Percentiles rank a stretch among this genome's conserved stretches.
Conservation (phyloP, 805 yeast species). For the Candida palmyrensis region DNA sequence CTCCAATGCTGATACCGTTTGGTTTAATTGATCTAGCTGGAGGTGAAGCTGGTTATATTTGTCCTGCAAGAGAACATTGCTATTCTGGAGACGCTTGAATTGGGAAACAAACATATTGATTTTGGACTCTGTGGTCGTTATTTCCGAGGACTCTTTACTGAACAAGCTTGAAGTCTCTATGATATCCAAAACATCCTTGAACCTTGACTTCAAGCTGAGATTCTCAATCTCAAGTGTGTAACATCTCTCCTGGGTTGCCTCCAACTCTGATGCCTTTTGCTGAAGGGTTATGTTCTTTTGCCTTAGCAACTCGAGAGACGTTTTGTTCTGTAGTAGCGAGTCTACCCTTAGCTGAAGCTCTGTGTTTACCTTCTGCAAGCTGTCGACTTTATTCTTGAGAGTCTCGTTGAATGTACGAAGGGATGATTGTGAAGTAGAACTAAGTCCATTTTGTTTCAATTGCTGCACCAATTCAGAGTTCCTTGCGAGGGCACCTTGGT, state of each 20-base stretch:
- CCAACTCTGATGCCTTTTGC: slow-evolving; percentile 33
- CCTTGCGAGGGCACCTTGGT: slow-evolving; percentile 20
- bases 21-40: slow-evolving; percentile 14
- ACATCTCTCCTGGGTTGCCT: slow-evolving; percentile 38
- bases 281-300: slow-evolving; percentile 47
- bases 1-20: slow-evolving; percentile 6
- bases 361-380: slow-evolving; percentile 45
- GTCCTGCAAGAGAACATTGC: slow-evolving; percentile 31
- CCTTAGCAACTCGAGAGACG: slow-evolving; percentile 47
- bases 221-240: slow-evolving; percentile 48
- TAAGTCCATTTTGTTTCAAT: slow-evolving; percentile 16
- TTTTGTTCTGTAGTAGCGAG: slow-evolving; percentile 42
- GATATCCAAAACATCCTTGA: slow-evolving; percentile 42
- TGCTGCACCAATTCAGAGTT: slow-evolving; percentile 10
- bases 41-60: slow-evolving; percentile 20
- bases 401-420: slow-evolving; percentile 9
- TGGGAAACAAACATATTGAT: slow-evolving; percentile 35
- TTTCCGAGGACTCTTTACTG: slow-evolving; percentile 7
- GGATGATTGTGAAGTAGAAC: background rate
- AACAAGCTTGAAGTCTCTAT: slow-evolving; percentile 23
- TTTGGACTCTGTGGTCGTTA: slow-evolving; percentile 10
- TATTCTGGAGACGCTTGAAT: slow-evolving; percentile 28
- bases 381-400: slow-evolving; percentile 25
- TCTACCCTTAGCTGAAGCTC: slow-evolving; percentile 50
- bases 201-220: slow-evolving; percentile 41